phyloP scores from a whole-genome alignment of 345 rosid species.

The Gossypium ekmanianum region DNA sequence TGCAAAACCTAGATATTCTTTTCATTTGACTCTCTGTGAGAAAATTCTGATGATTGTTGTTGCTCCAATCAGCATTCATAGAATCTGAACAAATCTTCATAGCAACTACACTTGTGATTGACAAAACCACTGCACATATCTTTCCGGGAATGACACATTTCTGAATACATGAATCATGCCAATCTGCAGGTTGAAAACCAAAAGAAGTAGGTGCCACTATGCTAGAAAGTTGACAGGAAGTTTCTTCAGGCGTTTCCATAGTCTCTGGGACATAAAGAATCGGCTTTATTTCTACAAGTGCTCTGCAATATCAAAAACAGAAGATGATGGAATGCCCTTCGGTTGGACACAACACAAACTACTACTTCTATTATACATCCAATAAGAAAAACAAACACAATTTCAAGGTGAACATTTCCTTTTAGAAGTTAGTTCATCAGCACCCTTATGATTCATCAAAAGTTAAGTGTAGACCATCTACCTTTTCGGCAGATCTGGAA shows the following conservation, averaged over 20 bases:
- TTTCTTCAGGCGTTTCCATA: slow-evolving; percentile 30
- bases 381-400: not conserved
- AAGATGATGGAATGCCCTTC: not conserved
- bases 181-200: slow-evolving; percentile 62
- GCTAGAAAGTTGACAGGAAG: slow-evolving; percentile 22
- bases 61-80: slow-evolving; percentile 12
- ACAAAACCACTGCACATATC: slow-evolving; percentile 57
- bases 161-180: slow-evolving; percentile 81
- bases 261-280: slow-evolving; percentile 54
- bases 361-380: not conserved
- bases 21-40: slow-evolving; percentile 39
- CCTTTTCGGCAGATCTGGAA: slow-evolving; percentile 96
- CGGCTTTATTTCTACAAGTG: slow-evolving; percentile 89
- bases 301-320: slow-evolving; percentile 43
- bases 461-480: slow-evolving; percentile 20
- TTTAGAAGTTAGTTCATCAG: not conserved
- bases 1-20: slow-evolving; percentile 57
- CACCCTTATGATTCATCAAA: not conserved
- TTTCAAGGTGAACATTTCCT: slow-evolving; percentile 12
- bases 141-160: slow-evolving; percentile 60
- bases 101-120: slow-evolving; percentile 43
- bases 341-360: not conserved
- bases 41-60: slow-evolving; percentile 20
- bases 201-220: slow-evolving; percentile 28
- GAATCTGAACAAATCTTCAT: slow-evolving; percentile 41